Evolutionary conservation across 2,329 filamentous ascomycete species (phyloP).

Genomic region (Chaetomium strumarium): DNA sequence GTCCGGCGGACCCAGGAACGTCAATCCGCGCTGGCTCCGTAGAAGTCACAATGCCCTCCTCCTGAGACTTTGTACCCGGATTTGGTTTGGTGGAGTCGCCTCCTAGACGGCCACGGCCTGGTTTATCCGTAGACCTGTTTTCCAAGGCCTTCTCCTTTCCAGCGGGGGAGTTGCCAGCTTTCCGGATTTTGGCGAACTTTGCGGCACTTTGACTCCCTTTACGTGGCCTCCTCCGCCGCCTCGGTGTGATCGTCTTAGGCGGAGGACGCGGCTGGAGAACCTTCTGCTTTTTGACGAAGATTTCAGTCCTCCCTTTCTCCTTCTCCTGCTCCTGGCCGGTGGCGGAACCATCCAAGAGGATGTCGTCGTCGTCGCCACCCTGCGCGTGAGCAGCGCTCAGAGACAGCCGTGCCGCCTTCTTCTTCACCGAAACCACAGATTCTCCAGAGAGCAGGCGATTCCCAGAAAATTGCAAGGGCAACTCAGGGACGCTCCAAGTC

Average conservation of each 20-base stretch:
- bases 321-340: neutral
- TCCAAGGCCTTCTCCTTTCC: neutral
- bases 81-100: neutral
- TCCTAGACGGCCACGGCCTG: too few relatives aligned
- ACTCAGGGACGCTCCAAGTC: conserved; percentile 34
- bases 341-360: conserved; percentile 22
- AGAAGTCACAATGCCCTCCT: neutral
- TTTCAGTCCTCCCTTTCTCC: neutral
- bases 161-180: neutral
- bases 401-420: conserved; percentile 12
- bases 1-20: neutral
- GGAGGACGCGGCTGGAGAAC: conserved; percentile 6
- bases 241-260: neutral
- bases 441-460: conserved; percentile 2
- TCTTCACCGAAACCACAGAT: conserved; percentile 13
- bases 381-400: conserved; percentile 13
- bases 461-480: conserved; percentile 25
- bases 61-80: neutral
- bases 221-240: neutral
- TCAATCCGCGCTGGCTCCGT: neutral
- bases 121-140: too few relatives aligned
- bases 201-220: neutral
- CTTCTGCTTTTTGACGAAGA: conserved; percentile 4
- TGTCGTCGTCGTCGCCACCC: conserved; percentile 26
- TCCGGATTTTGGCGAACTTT: neutral